These are phyloP conservation scores for Penicillium concentricum DNA, from an alignment of 2,329 filamentous ascomycete genomes.

Conservation along the genomic window DNA sequence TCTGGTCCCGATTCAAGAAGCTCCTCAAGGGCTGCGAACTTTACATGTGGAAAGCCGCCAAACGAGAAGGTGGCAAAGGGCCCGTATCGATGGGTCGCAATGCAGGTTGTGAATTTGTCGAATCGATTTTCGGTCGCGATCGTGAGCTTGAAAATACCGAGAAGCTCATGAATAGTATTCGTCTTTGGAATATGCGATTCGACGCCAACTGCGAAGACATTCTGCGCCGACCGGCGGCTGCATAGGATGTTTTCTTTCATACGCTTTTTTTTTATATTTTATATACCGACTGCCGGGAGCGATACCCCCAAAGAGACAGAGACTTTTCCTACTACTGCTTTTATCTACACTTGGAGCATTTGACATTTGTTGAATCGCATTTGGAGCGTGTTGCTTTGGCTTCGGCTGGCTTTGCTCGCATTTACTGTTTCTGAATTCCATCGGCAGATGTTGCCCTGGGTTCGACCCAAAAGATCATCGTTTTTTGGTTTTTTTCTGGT, in stretches of 20 bases:
- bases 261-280: background rate
- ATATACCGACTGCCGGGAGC: slow-evolving; percentile 6
- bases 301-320: slow-evolving; percentile 14
- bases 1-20: slow-evolving; percentile 80
- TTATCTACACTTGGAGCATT: slow-evolving; percentile 18
- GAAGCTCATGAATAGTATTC: slow-evolving; percentile 84
- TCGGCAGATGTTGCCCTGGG: slow-evolving; percentile 8
- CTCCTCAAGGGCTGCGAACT: slow-evolving; percentile 89
- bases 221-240: slow-evolving; percentile 55
- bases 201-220: slow-evolving; percentile 95
- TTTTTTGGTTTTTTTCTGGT: slow-evolving; percentile 9
- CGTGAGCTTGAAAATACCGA: slow-evolving; percentile 86
- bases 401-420: slow-evolving; percentile 30
- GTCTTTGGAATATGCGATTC: slow-evolving; percentile 89
- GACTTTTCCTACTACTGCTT: slow-evolving; percentile 8
- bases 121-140: slow-evolving; percentile 91
- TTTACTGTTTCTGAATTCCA: slow-evolving; percentile 13
- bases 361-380: slow-evolving; percentile 32
- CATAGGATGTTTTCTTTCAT: slow-evolving; percentile 24
- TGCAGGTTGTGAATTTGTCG: slow-evolving; percentile 90
- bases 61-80: slow-evolving; percentile 64
- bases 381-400: slow-evolving; percentile 37
- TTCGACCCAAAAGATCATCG: slow-evolving; percentile 15
- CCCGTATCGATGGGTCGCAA: slow-evolving; percentile 79
- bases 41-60: slow-evolving; percentile 90